A percentile compares a stretch with the other conserved stretches of the same genome.
These are phyloP conservation scores for Rhizopus stolonifer DNA, from an alignment of 371 early-diverging fungal species.

Conservation along the genomic window DNA sequence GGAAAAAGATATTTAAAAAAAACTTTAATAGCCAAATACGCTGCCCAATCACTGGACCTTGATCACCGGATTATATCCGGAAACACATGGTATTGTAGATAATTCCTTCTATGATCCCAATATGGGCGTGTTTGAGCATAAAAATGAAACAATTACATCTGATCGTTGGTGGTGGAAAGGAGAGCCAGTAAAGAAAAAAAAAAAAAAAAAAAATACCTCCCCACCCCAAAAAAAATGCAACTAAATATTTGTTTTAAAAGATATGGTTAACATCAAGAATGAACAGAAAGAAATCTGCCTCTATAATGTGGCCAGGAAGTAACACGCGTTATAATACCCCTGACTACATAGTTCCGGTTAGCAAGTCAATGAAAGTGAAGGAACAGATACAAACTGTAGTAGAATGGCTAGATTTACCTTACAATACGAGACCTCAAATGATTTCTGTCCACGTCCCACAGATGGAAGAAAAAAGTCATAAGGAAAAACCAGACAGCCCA, in stretches of 20 bases:
- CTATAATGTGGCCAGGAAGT: constrained; percentile 92
- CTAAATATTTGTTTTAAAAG: constrained; percentile 30
- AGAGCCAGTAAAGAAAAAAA: constrained; percentile 68
- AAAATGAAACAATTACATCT: constrained; percentile 51
- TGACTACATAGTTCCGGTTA: constrained; percentile 64
- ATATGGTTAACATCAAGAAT: constrained; percentile 87
- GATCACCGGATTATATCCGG: constrained; percentile 90
- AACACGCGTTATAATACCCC: constrained; percentile 61
- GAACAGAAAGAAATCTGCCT: constrained; percentile 65
- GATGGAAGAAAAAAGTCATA: constrained; percentile 84
- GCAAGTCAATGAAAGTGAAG: constrained; percentile 39
- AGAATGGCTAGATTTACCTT: constrained; percentile 79
- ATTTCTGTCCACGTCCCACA: constrained; percentile 80
- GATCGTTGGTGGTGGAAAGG: constrained; percentile 87
- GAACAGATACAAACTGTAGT: constrained; percentile 67
- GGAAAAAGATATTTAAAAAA: not conserved
- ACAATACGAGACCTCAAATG: constrained; percentile 70
- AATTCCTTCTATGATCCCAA: constrained; percentile 85
- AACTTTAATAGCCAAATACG: constrained; percentile 59
- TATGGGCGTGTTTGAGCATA: constrained; percentile 76
- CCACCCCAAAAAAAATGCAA: too few relatives aligned
- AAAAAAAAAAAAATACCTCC: not conserved
- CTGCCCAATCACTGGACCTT: constrained; percentile 96
- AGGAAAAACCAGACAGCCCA: constrained; percentile 68
- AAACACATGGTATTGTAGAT: constrained; percentile 90